These are phyloP conservation scores for Chrysopogon serrulatus DNA, from an alignment of 176 grass and related monocot species.

Conservation along the genomic window DNA sequence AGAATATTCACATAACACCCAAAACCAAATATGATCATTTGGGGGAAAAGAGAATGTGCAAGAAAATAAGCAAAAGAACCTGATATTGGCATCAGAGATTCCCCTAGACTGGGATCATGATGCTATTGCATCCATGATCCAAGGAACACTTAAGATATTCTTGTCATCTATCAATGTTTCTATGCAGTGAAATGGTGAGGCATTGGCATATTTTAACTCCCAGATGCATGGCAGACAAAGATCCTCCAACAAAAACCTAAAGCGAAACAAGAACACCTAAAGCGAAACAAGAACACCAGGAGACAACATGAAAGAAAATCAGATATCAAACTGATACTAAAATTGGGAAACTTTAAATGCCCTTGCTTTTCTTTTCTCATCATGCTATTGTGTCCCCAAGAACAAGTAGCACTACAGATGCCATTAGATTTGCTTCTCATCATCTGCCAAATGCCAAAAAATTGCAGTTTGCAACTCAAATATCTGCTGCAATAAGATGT, in stretches of 20 bases:
- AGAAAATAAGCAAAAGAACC: not conserved
- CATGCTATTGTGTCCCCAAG: not conserved
- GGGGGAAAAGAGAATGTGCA: not conserved
- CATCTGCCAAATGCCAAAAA: not conserved
- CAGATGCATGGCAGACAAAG: not conserved
- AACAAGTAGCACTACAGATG: conserved; percentile 14
- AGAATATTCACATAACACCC: not conserved
- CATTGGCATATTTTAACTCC: not conserved
- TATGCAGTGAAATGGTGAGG: not conserved
- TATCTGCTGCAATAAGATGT: not conserved
- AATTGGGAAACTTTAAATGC: not conserved
- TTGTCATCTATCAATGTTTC: not conserved
- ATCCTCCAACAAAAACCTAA: not conserved
- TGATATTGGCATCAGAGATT: conserved; percentile 37
- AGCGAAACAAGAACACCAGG: not conserved
- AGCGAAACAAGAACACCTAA: not conserved
- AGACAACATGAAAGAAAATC: not conserved
- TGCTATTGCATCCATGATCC: not conserved
- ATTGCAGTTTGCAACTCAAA: not conserved
- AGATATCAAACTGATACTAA: not conserved
- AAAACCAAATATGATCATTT: not conserved
- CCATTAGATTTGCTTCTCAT: conserved; percentile 27
- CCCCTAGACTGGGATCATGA: conserved; percentile 44
- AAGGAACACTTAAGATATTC: conserved; percentile 19
- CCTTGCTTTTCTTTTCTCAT: conserved; percentile 4